Base-by-base conservation (phyloP, 257 asterid species). In the Solanum piurae region DNA sequence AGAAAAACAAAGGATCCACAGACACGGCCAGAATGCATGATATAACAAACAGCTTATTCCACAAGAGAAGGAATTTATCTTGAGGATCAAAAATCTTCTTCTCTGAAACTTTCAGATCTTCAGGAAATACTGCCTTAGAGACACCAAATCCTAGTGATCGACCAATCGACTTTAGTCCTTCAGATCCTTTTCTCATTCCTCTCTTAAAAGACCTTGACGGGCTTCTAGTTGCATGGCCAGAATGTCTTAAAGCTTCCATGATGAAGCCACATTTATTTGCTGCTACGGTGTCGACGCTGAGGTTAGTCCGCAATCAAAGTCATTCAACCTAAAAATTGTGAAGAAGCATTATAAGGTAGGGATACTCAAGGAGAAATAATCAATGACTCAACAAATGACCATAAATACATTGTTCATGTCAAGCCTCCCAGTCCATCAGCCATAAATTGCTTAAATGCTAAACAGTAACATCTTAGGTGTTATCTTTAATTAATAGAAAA, bases 21-120 rank as follows among this genome's bases (percentile, higher is more conserved):
- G 99, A 96, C 46, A 97, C 99, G 1, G 96, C 98, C 55, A 95
- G 82, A 85, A 94, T 92, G 92, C 99, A 97, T 36, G 98, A 95
- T 80, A 92, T 62, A 73, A 97, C 91, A 86, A 97, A 86, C 89
- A 97, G 98, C 93, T 89, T 95, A 83, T 97, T 97, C 99, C 98
- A 97, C 33, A 97, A 89, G 86, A 95, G 83, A 82, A 97, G 98
- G 44, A 91, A 85, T 94, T 95, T 95, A 94, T 97, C 98, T 90
- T 97, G 99, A 38, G 99, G 99, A 90, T 97, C 99, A 77, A 95
- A 93, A 85, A 97, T 94, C 90, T 91, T 93, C 20, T 79, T 90
- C 55, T 94, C 95, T 4, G 98, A 93, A 86, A 93, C 97, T 89
- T 90, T 92, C 42, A 97, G 99, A 87, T 97, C 99, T 92, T 97